These are phyloP conservation scores for Corniculantispora saksenae DNA, from an alignment of 2,329 filamentous ascomycete species.

Conservation along the genomic window DNA sequence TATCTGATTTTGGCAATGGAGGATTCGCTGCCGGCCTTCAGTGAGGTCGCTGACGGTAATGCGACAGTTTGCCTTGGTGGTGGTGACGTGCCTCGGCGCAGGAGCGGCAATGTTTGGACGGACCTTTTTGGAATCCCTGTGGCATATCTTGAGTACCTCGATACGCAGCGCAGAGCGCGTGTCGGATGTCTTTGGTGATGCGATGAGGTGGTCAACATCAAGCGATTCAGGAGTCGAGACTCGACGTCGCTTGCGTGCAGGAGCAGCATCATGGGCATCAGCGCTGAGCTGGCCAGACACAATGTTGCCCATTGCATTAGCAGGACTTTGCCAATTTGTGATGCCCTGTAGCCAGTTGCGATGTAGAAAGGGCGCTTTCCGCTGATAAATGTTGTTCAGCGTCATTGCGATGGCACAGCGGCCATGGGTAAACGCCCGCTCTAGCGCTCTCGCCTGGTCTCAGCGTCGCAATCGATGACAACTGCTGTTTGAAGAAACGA, in stretches of 20 bases:
- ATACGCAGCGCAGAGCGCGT: conserved; percentile 49
- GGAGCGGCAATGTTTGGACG: conserved; percentile 30
- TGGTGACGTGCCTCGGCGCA: conserved; percentile 33
- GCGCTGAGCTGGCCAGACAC: conserved; percentile 40
- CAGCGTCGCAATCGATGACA: neutral
- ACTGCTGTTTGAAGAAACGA: neutral
- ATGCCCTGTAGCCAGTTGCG: conserved; percentile 54
- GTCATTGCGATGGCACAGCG: conserved; percentile 44
- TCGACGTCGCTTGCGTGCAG: conserved; percentile 53
- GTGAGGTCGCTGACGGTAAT: conserved; percentile 39
- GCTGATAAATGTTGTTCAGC: conserved; percentile 46
- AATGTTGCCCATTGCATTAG: conserved; percentile 45
- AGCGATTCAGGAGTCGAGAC: conserved; percentile 41
- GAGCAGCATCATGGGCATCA: conserved; percentile 36
- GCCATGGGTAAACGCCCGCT: conserved; percentile 8
- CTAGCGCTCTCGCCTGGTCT: neutral
- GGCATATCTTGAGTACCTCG: conserved; percentile 54
- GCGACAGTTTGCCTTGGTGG: conserved; percentile 39
- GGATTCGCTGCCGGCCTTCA: conserved; percentile 40
- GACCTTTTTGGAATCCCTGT: conserved; percentile 46
- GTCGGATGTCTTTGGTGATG: conserved; percentile 32
- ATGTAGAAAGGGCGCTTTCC: conserved; percentile 55
- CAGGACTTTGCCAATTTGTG: conserved; percentile 41
- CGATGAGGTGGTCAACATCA: conserved; percentile 35
- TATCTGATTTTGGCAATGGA: conserved; percentile 56